Evolutionary conservation across 192 early-diverging fungal genomes (phyloP).

Genomic region (Coemansia sp.): DNA sequence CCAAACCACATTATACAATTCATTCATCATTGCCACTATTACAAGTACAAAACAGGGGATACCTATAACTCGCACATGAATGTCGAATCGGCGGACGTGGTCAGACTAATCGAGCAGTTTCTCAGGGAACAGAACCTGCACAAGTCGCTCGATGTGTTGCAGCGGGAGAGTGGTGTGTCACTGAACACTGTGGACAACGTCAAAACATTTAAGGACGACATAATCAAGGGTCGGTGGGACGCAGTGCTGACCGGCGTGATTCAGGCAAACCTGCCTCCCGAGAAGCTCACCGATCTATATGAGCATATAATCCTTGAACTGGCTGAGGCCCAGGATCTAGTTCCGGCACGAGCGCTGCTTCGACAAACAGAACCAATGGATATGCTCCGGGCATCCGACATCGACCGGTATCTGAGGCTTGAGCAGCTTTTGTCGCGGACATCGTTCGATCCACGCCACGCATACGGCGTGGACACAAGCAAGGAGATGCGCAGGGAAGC

Average conservation of each 20-base stretch:
- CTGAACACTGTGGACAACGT: constrained; percentile 88
- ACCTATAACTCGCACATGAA: constrained; percentile 27
- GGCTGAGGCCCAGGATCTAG: constrained; percentile 78
- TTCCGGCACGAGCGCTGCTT: constrained; percentile 79
- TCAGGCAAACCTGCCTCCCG: constrained; percentile 25
- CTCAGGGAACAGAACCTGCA: constrained; percentile 87
- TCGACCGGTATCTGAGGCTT: constrained; percentile 80
- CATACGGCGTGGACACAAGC: constrained; percentile 19
- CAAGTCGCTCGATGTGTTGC: constrained; percentile 71
- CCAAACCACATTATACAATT: no score
- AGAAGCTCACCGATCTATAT: constrained; percentile 80
- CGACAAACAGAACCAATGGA: constrained; percentile 93
- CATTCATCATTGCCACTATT: no score
- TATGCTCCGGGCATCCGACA: constrained; percentile 66
- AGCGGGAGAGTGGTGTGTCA: constrained; percentile 76
- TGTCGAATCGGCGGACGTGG: constrained; percentile 61
- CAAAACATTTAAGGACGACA: constrained; percentile 69
- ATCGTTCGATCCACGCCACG: constrained; percentile 62
- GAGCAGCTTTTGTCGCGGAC: constrained; percentile 71
- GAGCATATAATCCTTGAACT: constrained; percentile 91
- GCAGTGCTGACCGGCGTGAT: constrained; percentile 71
- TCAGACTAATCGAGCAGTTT: constrained; percentile 92
- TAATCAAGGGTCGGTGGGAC: constrained; percentile 85
- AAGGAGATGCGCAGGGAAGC: constrained; percentile 72
- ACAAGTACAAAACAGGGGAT: no score